phyloP scores from a whole-genome alignment of 306 rosid species.

The Potentilla sterilis region DNA sequence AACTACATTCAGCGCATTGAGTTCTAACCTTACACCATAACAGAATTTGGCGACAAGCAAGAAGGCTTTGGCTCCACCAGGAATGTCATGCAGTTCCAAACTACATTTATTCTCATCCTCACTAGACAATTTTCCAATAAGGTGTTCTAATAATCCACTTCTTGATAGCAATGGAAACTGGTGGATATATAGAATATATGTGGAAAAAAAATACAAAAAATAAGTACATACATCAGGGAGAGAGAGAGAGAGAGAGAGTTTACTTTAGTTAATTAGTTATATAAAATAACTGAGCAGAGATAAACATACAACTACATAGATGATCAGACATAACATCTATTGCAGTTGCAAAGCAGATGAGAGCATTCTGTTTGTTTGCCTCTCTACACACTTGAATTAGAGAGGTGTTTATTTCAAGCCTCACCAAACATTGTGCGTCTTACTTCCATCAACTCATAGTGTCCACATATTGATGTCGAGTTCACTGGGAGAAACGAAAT shows the following conservation, averaged over 20 bases:
- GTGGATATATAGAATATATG: slow-evolving; percentile 9
- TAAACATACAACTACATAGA: not conserved
- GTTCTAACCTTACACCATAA: slow-evolving; percentile 79
- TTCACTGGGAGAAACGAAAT: not conserved
- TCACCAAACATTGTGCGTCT: not conserved
- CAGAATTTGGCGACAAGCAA: slow-evolving; percentile 69
- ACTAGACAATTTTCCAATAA: slow-evolving; percentile 46
- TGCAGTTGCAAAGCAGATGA: not conserved
- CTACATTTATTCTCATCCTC: slow-evolving; percentile 45
- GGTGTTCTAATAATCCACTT: slow-evolving; percentile 60
- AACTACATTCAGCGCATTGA: slow-evolving; percentile 64
- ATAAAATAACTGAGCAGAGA: not conserved
- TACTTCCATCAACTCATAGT: slow-evolving; percentile 9
- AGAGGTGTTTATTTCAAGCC: not conserved
- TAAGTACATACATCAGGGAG: not conserved
- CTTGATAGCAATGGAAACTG: slow-evolving; percentile 91
- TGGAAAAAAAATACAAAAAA: slow-evolving; percentile 3
- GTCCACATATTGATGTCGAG: not conserved
- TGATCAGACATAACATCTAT: not conserved
- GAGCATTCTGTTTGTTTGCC: not conserved
- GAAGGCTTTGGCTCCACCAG: slow-evolving; percentile 82
- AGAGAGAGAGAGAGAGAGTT: not conserved
- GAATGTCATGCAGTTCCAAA: slow-evolving; percentile 65
- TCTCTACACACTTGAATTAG: not conserved
- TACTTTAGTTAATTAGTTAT: not conserved